Percentiles rank a stretch among this genome's conserved stretches.
These are phyloP conservation scores for Chytriomyces hyalinus DNA, from an alignment of 192 early-diverging fungal genomes.

Conservation along the genomic window DNA sequence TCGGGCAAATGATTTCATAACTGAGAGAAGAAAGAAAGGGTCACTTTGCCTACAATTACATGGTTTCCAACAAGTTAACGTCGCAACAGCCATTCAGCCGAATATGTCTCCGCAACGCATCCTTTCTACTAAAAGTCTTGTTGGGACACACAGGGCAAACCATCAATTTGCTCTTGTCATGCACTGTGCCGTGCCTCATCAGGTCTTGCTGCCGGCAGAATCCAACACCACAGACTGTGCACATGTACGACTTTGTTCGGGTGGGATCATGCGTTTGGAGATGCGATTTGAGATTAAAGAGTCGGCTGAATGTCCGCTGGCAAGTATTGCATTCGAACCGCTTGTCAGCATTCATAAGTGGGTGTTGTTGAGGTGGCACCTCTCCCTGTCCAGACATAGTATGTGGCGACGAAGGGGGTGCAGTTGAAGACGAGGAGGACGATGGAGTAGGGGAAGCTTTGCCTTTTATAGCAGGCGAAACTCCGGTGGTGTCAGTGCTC, in stretches of 20 bases:
- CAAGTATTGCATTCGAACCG: conserved; percentile 44
- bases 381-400: too few species aligned
- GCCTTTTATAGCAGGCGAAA: too few species aligned
- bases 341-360: conserved; percentile 28
- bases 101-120: conserved; percentile 41
- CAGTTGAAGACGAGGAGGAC: too few species aligned
- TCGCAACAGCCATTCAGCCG: conserved; percentile 38
- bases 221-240: conserved; percentile 27
- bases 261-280: conserved; percentile 51
- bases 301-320: conserved; percentile 57
- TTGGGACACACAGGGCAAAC: conserved; percentile 20
- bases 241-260: conserved; percentile 20
- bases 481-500: too few species aligned
- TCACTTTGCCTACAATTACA: background rate
- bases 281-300: conserved; percentile 71
- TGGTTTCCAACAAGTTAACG: conserved; percentile 13
- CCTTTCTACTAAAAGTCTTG: conserved; percentile 31
- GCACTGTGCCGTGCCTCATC: conserved; percentile 28
- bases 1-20: too few species aligned
- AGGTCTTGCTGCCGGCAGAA: conserved; percentile 35
- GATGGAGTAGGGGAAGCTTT: too few species aligned
- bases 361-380: too few species aligned
- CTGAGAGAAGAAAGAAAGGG: background rate
- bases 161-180: conserved; percentile 23
- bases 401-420: too few species aligned